Evolutionary conservation across 2,329 filamentous ascomycete species (phyloP).

Genomic region (Botrytis tulipae): DNA sequence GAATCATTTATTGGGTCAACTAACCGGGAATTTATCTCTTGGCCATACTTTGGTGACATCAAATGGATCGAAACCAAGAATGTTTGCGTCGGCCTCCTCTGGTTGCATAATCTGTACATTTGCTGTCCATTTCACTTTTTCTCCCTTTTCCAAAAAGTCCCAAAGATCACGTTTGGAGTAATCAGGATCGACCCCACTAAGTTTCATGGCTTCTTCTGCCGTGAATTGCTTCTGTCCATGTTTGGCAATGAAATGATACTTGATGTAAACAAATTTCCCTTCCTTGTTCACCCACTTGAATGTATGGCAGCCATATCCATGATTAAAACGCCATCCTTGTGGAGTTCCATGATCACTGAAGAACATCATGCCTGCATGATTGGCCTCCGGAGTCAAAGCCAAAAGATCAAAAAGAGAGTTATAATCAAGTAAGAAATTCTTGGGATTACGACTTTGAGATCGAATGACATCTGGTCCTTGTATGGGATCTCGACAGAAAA

Average conservation of each 20-base stretch:
- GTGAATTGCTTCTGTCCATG: constrained; percentile 52
- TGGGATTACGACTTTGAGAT: constrained; percentile 67
- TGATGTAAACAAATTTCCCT: constrained; percentile 52
- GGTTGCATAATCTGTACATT: constrained; percentile 54
- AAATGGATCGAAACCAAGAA: constrained; percentile 51
- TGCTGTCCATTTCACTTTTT: constrained; percentile 54
- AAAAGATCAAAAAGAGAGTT: constrained; percentile 19
- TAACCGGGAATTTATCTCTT: constrained; percentile 44
- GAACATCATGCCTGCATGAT: constrained; percentile 58
- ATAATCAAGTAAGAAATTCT: constrained; percentile 40
- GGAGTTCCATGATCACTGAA: constrained; percentile 58
- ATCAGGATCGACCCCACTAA: constrained; percentile 42
- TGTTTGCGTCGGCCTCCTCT: constrained; percentile 46
- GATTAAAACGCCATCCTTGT: constrained; percentile 52
- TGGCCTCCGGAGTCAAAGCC: constrained; percentile 48
- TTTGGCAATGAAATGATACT: constrained; percentile 52
- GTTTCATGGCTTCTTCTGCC: constrained; percentile 46
- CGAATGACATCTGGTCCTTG: constrained; percentile 73
- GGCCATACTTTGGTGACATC: constrained; percentile 56
- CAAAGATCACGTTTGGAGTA: constrained; percentile 52
- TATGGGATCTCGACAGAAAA: constrained; percentile 68
- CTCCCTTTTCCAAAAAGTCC: constrained; percentile 50
- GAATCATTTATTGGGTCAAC: too few species aligned
- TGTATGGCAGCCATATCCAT: constrained; percentile 54
- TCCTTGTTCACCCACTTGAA: constrained; percentile 55